Percentiles rank a stretch among this genome's conserved stretches.
Conservation (phyloP, 2,329 filamentous ascomycete genomes). For the Verruconis gallopava region DNA sequence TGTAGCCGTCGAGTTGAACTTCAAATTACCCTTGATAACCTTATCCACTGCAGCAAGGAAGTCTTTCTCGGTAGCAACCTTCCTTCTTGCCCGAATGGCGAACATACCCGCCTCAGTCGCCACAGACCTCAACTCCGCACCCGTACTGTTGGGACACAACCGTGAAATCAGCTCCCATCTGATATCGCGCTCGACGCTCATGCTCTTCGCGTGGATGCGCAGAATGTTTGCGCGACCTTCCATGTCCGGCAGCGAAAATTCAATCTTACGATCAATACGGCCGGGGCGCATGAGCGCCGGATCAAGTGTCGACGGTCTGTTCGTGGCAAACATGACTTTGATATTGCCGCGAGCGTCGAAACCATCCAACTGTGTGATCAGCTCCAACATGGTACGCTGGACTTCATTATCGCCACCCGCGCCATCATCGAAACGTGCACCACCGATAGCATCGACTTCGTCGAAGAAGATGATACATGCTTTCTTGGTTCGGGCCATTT, state of each 20-base stretch:
- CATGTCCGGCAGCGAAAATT: constrained; percentile 93
- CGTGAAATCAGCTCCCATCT: constrained; percentile 97
- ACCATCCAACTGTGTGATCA: constrained; percentile 92
- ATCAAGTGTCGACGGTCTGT: constrained; percentile 87
- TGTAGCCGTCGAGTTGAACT: constrained; percentile 97
- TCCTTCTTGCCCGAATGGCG: constrained; percentile 83
- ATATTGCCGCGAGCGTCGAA: constrained; percentile 97
- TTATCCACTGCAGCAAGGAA: constrained; percentile 97
- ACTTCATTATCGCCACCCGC: constrained; percentile 96
- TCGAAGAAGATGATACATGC: constrained; percentile 99
- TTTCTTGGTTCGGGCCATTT: constrained; percentile 99
- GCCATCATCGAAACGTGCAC: constrained; percentile 91
- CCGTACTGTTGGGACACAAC: constrained; percentile 92
- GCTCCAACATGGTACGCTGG: constrained; percentile 92
- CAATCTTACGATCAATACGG: constrained; percentile 97
- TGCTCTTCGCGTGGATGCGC: constrained; percentile 97
- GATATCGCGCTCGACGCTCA: constrained; percentile 98
- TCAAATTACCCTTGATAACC: constrained; percentile 97
- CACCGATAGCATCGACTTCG: constrained; percentile 92
- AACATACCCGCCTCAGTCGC: constrained; percentile 99
- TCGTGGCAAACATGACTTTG: constrained; percentile 99
- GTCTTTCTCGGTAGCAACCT: constrained; percentile 98
- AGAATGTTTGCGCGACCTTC: constrained; percentile 96
- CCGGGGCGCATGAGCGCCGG: constrained; percentile 95
- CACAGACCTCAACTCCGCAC: constrained; percentile 89